Percentiles rank a stretch among this genome's conserved stretches.
These are phyloP conservation scores for Aspergillus coremiiformis DNA, from an alignment of 495 filamentous ascomycete genomes.

Conservation along the genomic window DNA sequence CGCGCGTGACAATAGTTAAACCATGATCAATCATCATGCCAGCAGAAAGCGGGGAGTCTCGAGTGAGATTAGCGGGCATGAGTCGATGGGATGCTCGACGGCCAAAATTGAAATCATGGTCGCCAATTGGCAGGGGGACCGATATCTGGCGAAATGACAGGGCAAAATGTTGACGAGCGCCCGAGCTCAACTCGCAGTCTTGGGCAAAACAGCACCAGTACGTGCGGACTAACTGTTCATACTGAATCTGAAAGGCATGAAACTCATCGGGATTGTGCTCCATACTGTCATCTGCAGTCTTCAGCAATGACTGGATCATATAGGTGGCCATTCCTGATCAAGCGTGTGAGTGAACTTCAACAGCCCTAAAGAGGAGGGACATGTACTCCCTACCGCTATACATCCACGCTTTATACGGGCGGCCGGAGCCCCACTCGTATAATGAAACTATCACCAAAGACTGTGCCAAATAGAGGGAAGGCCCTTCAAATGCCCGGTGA, in stretches of 20 bases:
- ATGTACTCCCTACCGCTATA: conserved; percentile 31
- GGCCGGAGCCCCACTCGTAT: conserved; percentile 39
- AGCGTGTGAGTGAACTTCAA: background rate
- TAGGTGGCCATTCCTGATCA: conserved; percentile 39
- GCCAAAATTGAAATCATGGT: conserved; percentile 36
- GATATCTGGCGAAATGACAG: conserved; percentile 38
- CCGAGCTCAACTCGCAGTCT: conserved; percentile 40
- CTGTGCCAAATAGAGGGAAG: conserved; percentile 36
- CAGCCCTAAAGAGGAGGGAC: background rate
- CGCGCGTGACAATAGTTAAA: conserved; percentile 34
- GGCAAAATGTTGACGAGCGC: conserved; percentile 39
- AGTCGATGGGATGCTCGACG: conserved; percentile 20
- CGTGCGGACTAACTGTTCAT: conserved; percentile 39
- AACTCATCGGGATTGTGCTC: conserved; percentile 36
- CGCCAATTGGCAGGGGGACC: conserved; percentile 37
- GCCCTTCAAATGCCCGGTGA: conserved; percentile 32
- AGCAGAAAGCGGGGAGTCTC: conserved; percentile 11
- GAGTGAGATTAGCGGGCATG: conserved; percentile 33
- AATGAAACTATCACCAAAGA: conserved; percentile 38
- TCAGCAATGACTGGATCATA: conserved; percentile 41
- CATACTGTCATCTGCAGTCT: conserved; percentile 39
- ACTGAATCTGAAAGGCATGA: conserved; percentile 33
- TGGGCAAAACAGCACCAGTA: conserved; percentile 43
- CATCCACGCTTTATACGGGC: conserved; percentile 43
- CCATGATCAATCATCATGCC: conserved; percentile 33